Evolutionary conservation across 257 asterid genomes (phyloP).

Genomic region (Misopates orontium): DNA sequence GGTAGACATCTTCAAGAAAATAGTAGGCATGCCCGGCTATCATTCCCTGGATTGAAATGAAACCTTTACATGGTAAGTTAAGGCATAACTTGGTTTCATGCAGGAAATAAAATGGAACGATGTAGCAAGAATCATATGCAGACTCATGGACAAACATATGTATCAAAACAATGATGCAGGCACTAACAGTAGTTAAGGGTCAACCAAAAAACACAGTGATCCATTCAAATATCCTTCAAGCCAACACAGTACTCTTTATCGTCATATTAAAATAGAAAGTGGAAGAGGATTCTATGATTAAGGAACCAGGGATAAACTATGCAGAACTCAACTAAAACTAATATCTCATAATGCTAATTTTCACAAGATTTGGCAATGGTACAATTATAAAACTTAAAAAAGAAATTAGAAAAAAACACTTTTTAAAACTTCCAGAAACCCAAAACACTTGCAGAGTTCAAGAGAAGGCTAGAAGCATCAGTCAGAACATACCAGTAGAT

Average conservation of each 20-base stretch:
- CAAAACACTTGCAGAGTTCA: background rate
- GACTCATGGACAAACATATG: background rate
- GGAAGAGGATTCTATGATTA: background rate
- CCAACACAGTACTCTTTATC: background rate
- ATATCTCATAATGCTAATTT: background rate
- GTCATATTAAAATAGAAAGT: background rate
- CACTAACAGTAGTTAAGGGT: slow-evolving; percentile 3
- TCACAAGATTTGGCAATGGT: background rate
- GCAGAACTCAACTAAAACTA: background rate
- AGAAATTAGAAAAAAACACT: too few species aligned
- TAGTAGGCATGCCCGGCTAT: slow-evolving; percentile 97
- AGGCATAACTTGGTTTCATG: background rate
- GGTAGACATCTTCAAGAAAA: slow-evolving; percentile 89
- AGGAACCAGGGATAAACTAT: slow-evolving; percentile 21
- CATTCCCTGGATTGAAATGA: slow-evolving; percentile 69
- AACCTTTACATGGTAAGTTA: slow-evolving; percentile 13
- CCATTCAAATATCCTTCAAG: background rate
- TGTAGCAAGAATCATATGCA: background rate
- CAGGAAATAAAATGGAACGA: background rate
- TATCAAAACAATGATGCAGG: background rate
- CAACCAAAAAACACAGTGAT: background rate
- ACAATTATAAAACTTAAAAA: background rate
- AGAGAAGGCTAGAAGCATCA: slow-evolving; percentile 13
- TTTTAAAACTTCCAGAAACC: background rate
- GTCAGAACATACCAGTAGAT: slow-evolving; percentile 72